Percentiles rank a stretch among this genome's conserved stretches.
Evolutionary conservation across 768 basidiomycete genomes (phyloP).

Genomic region (Mycena galericulata): DNA sequence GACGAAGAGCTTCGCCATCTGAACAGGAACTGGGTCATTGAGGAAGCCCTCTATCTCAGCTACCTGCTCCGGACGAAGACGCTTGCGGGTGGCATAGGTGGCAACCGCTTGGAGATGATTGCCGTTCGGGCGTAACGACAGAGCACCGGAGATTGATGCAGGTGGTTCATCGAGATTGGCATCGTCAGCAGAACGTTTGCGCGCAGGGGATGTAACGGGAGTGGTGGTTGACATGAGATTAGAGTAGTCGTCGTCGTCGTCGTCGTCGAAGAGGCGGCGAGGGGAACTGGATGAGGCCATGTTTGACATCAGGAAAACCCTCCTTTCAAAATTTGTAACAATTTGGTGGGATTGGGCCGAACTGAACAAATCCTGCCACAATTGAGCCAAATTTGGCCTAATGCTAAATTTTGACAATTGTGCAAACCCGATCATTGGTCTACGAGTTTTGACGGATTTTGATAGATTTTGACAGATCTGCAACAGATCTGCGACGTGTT

Average conservation of each 20-base stretch:
- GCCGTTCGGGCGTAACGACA: background rate
- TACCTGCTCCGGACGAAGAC: slow-evolving; percentile 13
- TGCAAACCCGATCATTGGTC: too few species aligned
- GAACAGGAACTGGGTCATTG: slow-evolving; percentile 1
- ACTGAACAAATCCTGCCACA: too few species aligned
- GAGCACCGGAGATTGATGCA: background rate
- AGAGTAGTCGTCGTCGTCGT: slow-evolving; percentile 5
- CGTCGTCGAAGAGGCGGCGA: background rate
- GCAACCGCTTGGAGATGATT: slow-evolving; percentile 1
- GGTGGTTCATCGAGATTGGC: slow-evolving; percentile 1
- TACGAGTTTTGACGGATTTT: too few species aligned
- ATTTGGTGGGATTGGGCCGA: too few species aligned
- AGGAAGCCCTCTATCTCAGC: slow-evolving; percentile 9
- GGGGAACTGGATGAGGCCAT: background rate
- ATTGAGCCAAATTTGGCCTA: too few species aligned
- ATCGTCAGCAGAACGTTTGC: slow-evolving; percentile 7
- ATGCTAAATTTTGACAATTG: too few species aligned
- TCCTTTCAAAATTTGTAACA: too few species aligned
- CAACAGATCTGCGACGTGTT: too few species aligned
- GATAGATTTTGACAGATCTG: too few species aligned
- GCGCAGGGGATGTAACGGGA: background rate
- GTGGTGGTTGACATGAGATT: slow-evolving; percentile 1
- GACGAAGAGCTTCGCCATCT: slow-evolving; percentile 5
- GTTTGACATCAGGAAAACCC: too few species aligned
- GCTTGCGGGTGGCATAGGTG: slow-evolving; percentile 12